These are phyloP conservation scores for Fusarium sp. DNA, from an alignment of 2,329 filamentous ascomycete species.

Conservation along the genomic window DNA sequence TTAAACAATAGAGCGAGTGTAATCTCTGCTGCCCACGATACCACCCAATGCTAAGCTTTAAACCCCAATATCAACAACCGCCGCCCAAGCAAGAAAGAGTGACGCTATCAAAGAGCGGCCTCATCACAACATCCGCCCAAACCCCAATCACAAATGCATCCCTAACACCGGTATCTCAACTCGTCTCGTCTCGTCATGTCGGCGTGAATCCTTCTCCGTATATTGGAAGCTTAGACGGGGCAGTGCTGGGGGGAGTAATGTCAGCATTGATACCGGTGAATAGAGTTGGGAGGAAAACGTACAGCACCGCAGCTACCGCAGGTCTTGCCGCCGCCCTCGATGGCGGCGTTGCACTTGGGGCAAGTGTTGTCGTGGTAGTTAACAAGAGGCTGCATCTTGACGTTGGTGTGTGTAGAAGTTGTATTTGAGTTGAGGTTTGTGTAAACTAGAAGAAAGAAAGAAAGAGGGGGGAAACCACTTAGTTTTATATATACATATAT, in stretches of 20 bases:
- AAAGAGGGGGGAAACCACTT: not conserved
- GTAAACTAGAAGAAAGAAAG: not conserved
- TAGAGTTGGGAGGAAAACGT: constrained; percentile 48
- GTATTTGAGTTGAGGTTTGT: not conserved
- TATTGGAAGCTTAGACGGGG: constrained; percentile 42
- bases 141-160: constrained; percentile 21
- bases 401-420: not conserved
- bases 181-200: constrained; percentile 27
- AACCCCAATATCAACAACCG: not conserved
- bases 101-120: constrained; percentile 29
- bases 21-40: constrained; percentile 10
- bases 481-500: not conserved
- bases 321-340: constrained; percentile 62
- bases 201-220: constrained; percentile 7
- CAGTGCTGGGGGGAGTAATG: constrained; percentile 38
- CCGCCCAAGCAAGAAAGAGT: constrained; percentile 32
- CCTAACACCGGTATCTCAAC: constrained; percentile 20
- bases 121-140: constrained; percentile 29
- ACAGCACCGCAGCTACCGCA: constrained; percentile 70
- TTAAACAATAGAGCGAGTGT: constrained; percentile 26
- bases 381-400: constrained; percentile 52
- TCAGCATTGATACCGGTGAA: constrained; percentile 7
- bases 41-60: not conserved
- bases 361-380: constrained; percentile 58
- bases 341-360: constrained; percentile 68